Conservation (phyloP, 192 early-diverging fungal genomes). For the Rhizophagus sp. region DNA sequence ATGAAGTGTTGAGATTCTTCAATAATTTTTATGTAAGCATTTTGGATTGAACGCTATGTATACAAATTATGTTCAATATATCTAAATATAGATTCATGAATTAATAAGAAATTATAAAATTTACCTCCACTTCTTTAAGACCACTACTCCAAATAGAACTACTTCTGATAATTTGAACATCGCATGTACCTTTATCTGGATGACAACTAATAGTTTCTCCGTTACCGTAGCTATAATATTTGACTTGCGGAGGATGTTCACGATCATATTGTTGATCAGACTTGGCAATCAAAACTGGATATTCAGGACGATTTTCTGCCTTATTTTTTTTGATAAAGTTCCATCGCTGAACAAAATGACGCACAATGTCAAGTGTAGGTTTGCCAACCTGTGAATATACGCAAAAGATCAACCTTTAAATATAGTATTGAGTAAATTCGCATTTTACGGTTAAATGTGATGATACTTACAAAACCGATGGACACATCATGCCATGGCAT, state of each 20-base stretch:
- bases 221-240: slow-evolving; percentile 33
- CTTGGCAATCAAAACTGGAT: slow-evolving; percentile 75
- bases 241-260: background rate
- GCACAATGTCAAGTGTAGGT: slow-evolving; percentile 78
- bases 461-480: slow-evolving; percentile 60
- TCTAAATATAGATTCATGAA: background rate
- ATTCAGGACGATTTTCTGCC: slow-evolving; percentile 53
- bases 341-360: slow-evolving; percentile 90
- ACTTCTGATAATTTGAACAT: slow-evolving; percentile 70
- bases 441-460: background rate
- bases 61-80: background rate
- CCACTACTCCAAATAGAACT: slow-evolving; percentile 72
- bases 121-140: slow-evolving; percentile 52
- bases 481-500: slow-evolving; percentile 94
- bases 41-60: slow-evolving; percentile 71
- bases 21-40: slow-evolving; percentile 80
- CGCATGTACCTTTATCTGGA: slow-evolving; percentile 63
- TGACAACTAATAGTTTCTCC: slow-evolving; percentile 56
- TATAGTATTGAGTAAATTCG: background rate
- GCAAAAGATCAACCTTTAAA: background rate
- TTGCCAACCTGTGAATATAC: slow-evolving; percentile 54
- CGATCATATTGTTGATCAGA: slow-evolving; percentile 50
- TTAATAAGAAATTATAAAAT: background rate
- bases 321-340: slow-evolving; percentile 81
- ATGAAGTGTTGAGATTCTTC: slow-evolving; percentile 78